Conservation (phyloP, 345 rosid species). For the Populus deltoides region DNA sequence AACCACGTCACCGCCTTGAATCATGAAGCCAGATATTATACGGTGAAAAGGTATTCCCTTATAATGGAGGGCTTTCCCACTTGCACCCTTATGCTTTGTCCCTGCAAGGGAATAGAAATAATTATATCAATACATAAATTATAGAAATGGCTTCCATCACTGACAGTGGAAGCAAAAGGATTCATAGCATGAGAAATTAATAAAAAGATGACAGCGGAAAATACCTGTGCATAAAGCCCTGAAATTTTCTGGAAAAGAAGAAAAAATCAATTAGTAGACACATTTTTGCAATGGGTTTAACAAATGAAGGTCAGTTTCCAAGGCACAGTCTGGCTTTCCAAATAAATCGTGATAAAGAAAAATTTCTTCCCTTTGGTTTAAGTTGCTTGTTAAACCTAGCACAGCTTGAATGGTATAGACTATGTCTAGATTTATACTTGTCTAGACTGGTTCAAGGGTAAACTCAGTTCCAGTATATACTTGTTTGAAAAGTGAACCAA, state of each 20-base stretch:
- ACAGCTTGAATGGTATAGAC: neutral
- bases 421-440: neutral
- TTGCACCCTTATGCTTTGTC: slow-evolving; percentile 56
- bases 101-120: slow-evolving; percentile 38
- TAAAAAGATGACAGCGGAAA: slow-evolving; percentile 9
- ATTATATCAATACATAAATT: neutral
- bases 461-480: neutral
- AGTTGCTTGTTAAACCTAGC: neutral
- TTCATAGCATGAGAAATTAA: neutral
- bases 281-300: neutral
- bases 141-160: neutral
- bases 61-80: slow-evolving; percentile 63
- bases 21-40: slow-evolving; percentile 83
- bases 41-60: slow-evolving; percentile 92
- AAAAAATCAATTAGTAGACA: slow-evolving; percentile 22
- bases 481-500: neutral
- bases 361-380: neutral
- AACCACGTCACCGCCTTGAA: slow-evolving; percentile 92
- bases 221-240: slow-evolving; percentile 95
- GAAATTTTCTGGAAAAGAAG: slow-evolving; percentile 75
- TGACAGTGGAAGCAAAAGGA: neutral
- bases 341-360: neutral
- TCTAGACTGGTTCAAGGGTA: neutral
- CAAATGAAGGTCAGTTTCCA: neutral
- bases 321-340: neutral